Evolutionary conservation across 2,329 filamentous ascomycete species (phyloP).

Genomic region (Chrysoporthe deuterocubensis): DNA sequence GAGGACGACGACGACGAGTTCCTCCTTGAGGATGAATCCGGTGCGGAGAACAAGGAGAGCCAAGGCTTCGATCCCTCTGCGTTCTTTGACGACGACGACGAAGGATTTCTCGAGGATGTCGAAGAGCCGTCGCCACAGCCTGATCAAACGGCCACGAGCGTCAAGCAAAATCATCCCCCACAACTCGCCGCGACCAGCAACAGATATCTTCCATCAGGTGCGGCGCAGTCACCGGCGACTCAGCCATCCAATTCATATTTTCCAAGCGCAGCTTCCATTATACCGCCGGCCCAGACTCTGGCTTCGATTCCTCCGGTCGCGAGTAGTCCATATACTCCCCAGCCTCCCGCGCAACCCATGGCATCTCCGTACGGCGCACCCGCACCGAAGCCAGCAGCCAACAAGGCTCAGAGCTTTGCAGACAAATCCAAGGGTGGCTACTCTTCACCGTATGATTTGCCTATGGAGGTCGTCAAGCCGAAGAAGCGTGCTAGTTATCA

Average conservation of each 20-base stretch:
- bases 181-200: slow-evolving; percentile 37
- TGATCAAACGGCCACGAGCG: slow-evolving; percentile 33
- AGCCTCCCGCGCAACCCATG: slow-evolving; percentile 33
- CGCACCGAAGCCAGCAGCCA: slow-evolving; percentile 49
- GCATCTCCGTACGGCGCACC: slow-evolving; percentile 44
- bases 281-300: slow-evolving; percentile 30
- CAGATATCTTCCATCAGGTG: slow-evolving; percentile 40
- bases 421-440: slow-evolving; percentile 93
- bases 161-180: slow-evolving; percentile 32
- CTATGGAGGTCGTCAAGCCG: slow-evolving; percentile 81
- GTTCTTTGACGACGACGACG: slow-evolving; percentile 82
- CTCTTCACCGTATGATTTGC: slow-evolving; percentile 91
- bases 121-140: slow-evolving; percentile 41
- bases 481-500: slow-evolving; percentile 67
- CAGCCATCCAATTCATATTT: slow-evolving; percentile 34
- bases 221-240: slow-evolving; percentile 33
- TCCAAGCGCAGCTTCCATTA: slow-evolving; percentile 28
- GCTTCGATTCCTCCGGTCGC: slow-evolving; percentile 18
- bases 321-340: slow-evolving; percentile 29
- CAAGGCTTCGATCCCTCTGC: slow-evolving; percentile 63
- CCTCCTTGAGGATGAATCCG: slow-evolving; percentile 59
- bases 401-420: slow-evolving; percentile 79
- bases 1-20: slow-evolving; percentile 72
- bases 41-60: slow-evolving; percentile 37
- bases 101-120: slow-evolving; percentile 80